Evolutionary conservation across 2,329 filamentous ascomycete species (phyloP).

Genomic region (Rutstroemia sp.): DNA sequence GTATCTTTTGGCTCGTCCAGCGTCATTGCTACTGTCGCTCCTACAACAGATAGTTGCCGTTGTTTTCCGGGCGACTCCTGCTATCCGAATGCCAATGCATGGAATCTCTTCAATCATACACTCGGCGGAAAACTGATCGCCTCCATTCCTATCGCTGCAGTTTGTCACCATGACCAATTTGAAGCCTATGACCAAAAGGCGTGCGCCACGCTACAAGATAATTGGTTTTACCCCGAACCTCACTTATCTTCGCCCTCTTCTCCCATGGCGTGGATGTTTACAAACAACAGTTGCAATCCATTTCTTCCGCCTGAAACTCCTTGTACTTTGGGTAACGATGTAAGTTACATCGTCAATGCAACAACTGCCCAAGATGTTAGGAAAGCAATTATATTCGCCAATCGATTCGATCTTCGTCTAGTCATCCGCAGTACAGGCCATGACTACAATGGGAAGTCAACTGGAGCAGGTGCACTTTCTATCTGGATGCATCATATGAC

Average conservation of each 20-base stretch:
- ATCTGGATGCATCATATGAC: not conserved
- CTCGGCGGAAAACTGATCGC: slow-evolving; percentile 13
- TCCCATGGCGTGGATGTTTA: not conserved
- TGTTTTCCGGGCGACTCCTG: slow-evolving; percentile 12
- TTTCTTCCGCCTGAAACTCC: not conserved
- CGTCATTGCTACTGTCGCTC: too few relatives aligned
- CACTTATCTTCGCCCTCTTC: slow-evolving; percentile 1
- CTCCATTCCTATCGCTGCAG: slow-evolving; percentile 8
- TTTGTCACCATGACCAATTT: slow-evolving; percentile 10
- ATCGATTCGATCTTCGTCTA: slow-evolving; percentile 32
- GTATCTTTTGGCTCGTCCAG: too few relatives aligned
- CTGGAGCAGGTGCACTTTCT: not conserved
- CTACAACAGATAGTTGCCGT: not conserved
- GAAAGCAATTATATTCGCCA: slow-evolving; percentile 32
- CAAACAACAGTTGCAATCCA: not conserved
- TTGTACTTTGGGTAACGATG: slow-evolving; percentile 23
- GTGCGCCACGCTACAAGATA: slow-evolving; percentile 8
- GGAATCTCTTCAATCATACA: slow-evolving; percentile 13
- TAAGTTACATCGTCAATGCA: slow-evolving; percentile 21
- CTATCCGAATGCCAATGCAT: slow-evolving; percentile 12
- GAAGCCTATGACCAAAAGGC: slow-evolving; percentile 3
- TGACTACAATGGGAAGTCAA: slow-evolving; percentile 33
- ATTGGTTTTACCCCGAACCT: slow-evolving; percentile 4
- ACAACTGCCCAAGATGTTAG: slow-evolving; percentile 12
- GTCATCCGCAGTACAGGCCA: slow-evolving; percentile 49